Base-by-base conservation (phyloP, 1,284 basidiomycete species). In the Ustilago bromivora region DNA sequence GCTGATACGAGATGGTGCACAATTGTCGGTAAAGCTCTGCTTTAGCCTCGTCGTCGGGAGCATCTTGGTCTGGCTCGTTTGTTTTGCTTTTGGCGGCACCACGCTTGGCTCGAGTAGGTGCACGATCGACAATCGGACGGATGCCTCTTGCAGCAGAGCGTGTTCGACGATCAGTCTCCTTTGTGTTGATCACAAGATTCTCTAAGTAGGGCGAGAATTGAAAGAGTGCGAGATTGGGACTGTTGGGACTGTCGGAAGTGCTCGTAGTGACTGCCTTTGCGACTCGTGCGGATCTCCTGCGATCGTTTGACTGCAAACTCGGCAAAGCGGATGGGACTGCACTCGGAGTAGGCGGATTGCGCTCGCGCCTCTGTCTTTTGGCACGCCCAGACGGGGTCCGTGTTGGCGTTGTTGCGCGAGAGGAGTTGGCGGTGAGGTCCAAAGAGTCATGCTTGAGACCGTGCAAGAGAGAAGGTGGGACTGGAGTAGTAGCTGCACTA, bases 201-300 rank as follows among this genome's bases (percentile, higher is more conserved):
- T 77, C 75, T 52, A 77, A 67, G 46, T 61, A 77, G 3, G 71
- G 75, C 19, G 75, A 77, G 34, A 77, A 77, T 57, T 67, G 71
- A 43, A 73, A 77, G 1, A 63, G 61, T 0, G 71, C 70, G 3
- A 77, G 52, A 28, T 73, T 77, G 43, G 70, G 71, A 31, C 57
- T 35, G n/a, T 64, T 66, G n/a, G 66, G 49, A 23, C 56, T 61
- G 61, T 69, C 56, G 28, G 75, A 71, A 31, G 71, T 52, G 32
- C 49, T 61, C 2, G 61, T 19, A 13, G 67, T 59, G 53, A 66
- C 65, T 11, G 71, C 61, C 51, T 77, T 73, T 19, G 75, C 75
- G 3, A 77, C 71, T n/a, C 75, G 53, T 19, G 71, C 75, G 32
- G 71, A 73, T 23, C 75, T 58, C 12, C 75, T 57, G 0, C 75